Conservation (phyloP, 1,284 basidiomycete genomes). For the Ustilago lituana region DNA sequence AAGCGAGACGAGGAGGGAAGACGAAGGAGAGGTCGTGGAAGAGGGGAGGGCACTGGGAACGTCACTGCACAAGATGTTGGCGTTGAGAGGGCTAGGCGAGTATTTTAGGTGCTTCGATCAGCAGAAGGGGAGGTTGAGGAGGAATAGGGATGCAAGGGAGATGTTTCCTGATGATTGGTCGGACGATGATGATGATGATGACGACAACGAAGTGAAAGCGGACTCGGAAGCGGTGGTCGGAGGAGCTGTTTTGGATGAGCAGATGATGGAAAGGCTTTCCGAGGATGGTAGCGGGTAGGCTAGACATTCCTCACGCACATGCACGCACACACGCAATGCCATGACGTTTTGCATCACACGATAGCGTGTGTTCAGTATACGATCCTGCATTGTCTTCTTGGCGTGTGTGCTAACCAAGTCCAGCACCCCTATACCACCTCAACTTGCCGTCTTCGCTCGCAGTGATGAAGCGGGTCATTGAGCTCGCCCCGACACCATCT, state of each 20-base stretch:
- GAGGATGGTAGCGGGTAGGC: conserved; percentile 29
- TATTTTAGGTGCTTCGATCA: conserved; percentile 48
- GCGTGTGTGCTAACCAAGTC: conserved; percentile 19
- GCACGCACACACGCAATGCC: not conserved
- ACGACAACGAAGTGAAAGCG: conserved; percentile 1
- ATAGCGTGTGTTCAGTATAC: too few species aligned
- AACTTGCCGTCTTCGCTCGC: conserved; percentile 40
- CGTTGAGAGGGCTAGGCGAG: conserved; percentile 19
- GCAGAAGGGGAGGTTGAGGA: conserved; percentile 7
- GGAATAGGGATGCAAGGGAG: conserved; percentile 5
- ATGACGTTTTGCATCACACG: too few species aligned
- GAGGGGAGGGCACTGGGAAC: conserved; percentile 5
- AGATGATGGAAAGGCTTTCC: conserved; percentile 7
- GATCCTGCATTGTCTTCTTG: too few species aligned
- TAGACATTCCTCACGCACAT: not conserved
- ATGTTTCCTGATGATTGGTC: conserved; percentile 48
- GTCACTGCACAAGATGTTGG: conserved; percentile 15
- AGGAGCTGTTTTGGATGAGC: too few species aligned
- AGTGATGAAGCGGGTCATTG: conserved; percentile 39
- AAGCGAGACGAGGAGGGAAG: not conserved
- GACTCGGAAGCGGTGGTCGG: too few species aligned
- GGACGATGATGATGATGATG: conserved; percentile 17
- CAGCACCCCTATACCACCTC: conserved; percentile 44
- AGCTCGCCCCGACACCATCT: not conserved
- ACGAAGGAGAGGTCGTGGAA: not conserved